Evolutionary conservation across 495 filamentous ascomycete genomes (phyloP), one percentile per base, ranked within the genome.

Genomic region (Annulohypoxylon nitens): DNA sequence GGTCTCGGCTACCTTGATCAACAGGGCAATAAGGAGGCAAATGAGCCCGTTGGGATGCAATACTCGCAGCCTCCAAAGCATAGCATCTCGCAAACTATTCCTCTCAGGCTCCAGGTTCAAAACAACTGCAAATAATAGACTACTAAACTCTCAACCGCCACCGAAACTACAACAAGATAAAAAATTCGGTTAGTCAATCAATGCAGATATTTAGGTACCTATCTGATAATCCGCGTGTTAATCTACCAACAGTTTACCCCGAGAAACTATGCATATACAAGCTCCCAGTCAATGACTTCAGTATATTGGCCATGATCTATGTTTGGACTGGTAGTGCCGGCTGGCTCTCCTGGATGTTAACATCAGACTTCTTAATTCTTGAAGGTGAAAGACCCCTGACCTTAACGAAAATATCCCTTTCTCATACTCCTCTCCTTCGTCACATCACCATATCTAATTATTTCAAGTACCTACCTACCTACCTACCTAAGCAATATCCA

Each of bases 211-310:
- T 10, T 50, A 51, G 26, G 4, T 36, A 61, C 3, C 12, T 41
- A 23, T 23, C 20, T 23, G 20, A 23, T 23, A 54, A 55, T 36
- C 10, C 9, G 16, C 1, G 55, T 8, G 8, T 34, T 30, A 30
- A 54, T 54, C 4, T 5, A 1, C 6, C 30, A n/a, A 11, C 26
- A 81, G 81, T 64, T 2, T 83, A 78, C 58, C 87, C 88, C 0
- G 91, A 93, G 73, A 83, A 83, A 12, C 82, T 94, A 9, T 82
- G 92, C 64, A 85, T 95, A 68, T 95, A 92, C 88, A 39, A 11
- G 36, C 36, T 10, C 30, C 20, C 0, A 30, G 30, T 3, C 30
- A 3, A 23, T 0, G 20, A 23, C 20, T 23, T 23, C 20, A 0
- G 1, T 23, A 23, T 23, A 23, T 23, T 23, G 1, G 1, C 20